Conservation (phyloP, 1,284 basidiomycete species). For the Boletus sp. region DNA sequence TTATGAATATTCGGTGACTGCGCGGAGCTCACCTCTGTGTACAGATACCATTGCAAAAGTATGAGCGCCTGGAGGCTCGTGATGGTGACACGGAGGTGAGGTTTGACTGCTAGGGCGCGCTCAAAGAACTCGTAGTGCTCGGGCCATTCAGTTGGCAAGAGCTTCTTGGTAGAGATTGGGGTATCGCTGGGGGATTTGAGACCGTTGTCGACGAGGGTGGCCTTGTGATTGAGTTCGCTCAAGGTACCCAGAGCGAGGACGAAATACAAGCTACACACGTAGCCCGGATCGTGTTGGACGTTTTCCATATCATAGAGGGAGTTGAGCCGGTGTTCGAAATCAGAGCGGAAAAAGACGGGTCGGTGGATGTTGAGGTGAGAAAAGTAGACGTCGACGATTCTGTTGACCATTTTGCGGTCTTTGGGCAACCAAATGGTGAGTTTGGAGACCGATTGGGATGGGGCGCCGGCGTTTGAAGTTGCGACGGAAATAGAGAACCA, state of each 20-base stretch:
- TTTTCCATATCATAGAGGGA: slow-evolving; percentile 60
- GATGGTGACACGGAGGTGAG: slow-evolving; percentile 74
- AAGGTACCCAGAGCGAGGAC: slow-evolving; percentile 76
- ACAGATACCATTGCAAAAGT: slow-evolving; percentile 80
- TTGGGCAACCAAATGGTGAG: slow-evolving; percentile 70
- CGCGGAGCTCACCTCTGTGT: slow-evolving; percentile 63
- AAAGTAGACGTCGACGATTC: slow-evolving; percentile 70
- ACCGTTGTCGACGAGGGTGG: slow-evolving; percentile 37
- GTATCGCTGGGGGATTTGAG: slow-evolving; percentile 33
- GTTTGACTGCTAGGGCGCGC: slow-evolving; percentile 70
- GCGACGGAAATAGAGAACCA: slow-evolving; percentile 57
- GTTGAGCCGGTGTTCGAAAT: slow-evolving; percentile 62
- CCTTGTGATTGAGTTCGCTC: slow-evolving; percentile 72
- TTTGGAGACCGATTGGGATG: slow-evolving; percentile 33
- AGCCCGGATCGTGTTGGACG: slow-evolving; percentile 66
- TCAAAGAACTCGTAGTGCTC: slow-evolving; percentile 79
- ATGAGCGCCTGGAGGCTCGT: slow-evolving; percentile 79
- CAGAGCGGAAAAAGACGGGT: slow-evolving; percentile 64
- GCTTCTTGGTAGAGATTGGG: slow-evolving; percentile 46
- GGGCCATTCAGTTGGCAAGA: slow-evolving; percentile 74
- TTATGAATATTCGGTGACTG: not conserved
- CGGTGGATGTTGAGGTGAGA: slow-evolving; percentile 71
- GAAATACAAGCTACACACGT: slow-evolving; percentile 71
- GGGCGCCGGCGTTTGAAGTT: slow-evolving; percentile 44
- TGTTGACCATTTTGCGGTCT: slow-evolving; percentile 61